Evolutionary conservation across 2,329 filamentous ascomycete genomes (phyloP).

Genomic region (Dothiorella sarmentorum): DNA sequence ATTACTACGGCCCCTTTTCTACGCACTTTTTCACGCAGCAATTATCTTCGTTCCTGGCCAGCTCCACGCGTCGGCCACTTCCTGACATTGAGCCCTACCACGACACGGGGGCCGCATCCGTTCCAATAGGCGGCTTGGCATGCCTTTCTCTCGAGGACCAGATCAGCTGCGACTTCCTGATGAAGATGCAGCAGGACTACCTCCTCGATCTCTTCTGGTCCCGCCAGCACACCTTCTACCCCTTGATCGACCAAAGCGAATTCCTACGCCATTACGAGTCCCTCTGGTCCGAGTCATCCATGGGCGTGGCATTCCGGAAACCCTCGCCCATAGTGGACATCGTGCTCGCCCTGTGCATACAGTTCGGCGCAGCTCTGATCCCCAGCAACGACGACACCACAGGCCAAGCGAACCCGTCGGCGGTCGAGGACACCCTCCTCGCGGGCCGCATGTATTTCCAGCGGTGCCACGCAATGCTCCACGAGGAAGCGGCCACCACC

Average conservation of each 20-base stretch:
- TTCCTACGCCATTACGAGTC: slow-evolving; percentile 44
- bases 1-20: slow-evolving; percentile 44
- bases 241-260: slow-evolving; percentile 44
- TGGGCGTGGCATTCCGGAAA: slow-evolving; percentile 29
- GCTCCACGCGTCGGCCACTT: slow-evolving; percentile 33
- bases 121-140: background rate
- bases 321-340: slow-evolving; percentile 53
- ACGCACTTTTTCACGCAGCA: slow-evolving; percentile 46
- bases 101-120: background rate
- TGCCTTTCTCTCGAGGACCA: slow-evolving; percentile 1
- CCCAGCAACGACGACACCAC: background rate
- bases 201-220: slow-evolving; percentile 50
- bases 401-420: background rate
- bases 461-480: slow-evolving; percentile 38
- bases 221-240: slow-evolving; percentile 42
- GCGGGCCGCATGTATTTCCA: slow-evolving; percentile 48
- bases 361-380: slow-evolving; percentile 39
- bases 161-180: slow-evolving; percentile 31
- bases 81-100: background rate
- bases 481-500: slow-evolving; percentile 18
- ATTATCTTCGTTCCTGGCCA: slow-evolving; percentile 38
- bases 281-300: slow-evolving; percentile 23
- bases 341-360: slow-evolving; percentile 51
- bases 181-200: slow-evolving; percentile 45
- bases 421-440: slow-evolving; percentile 38